Evolutionary conservation across 1,284 basidiomycete species (phyloP).

Genomic region (Phellopilus nigrolimitatus): DNA sequence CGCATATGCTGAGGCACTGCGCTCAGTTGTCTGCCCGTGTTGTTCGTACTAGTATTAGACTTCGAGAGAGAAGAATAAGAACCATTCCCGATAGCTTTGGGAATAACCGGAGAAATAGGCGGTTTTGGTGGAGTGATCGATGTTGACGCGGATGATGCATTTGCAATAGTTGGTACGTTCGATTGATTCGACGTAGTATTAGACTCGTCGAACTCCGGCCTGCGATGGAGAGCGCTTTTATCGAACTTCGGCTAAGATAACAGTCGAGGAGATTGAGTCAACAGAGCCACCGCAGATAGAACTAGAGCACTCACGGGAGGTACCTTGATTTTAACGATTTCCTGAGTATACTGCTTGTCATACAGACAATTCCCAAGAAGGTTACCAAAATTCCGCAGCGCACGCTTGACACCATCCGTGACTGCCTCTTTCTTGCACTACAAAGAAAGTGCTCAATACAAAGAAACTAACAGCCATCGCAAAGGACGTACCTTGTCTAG

Average conservation of each 20-base stretch:
- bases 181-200: conserved; percentile 1
- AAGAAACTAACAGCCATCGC: conserved; percentile 6
- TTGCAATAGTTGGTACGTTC: conserved; percentile 9
- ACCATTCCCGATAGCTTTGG: conserved; percentile 8
- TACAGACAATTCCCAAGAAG: conserved; percentile 94
- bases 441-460: conserved; percentile 3
- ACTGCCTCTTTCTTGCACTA: conserved; percentile 98
- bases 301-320: conserved; percentile 54
- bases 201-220: conserved; percentile 64
- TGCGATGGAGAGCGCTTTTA: conserved; percentile 64
- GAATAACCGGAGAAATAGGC: background rate
- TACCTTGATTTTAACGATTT: conserved; percentile 83
- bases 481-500: conserved; percentile 78
- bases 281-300: conserved; percentile 13
- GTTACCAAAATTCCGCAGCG: conserved; percentile 90
- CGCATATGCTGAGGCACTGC: conserved; percentile 26
- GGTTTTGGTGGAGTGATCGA: background rate
- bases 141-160: background rate
- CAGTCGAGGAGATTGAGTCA: background rate
- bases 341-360: conserved; percentile 83
- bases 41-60: background rate
- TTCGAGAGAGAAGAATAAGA: background rate
- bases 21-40: conserved; percentile 24
- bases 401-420: conserved; percentile 90
- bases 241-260: conserved; percentile 74